Evolutionary conservation across 2,329 filamentous ascomycete species (phyloP), one percentile per base, ranked within the genome.

Genomic region (Verticillium zaregamsianum): DNA sequence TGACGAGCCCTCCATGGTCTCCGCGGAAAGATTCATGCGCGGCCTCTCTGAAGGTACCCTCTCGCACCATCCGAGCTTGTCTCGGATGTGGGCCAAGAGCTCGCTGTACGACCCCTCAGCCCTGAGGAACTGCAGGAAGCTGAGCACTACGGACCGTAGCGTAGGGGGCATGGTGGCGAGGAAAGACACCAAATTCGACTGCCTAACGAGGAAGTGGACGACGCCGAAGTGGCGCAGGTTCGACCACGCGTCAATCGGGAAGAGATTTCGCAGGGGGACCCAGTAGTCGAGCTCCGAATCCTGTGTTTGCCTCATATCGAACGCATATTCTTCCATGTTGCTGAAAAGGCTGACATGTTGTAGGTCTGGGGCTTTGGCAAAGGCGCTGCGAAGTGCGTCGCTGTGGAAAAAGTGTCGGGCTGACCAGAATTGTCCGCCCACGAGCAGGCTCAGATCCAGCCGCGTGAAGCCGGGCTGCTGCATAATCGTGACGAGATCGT

Each of bases 141-240:
- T 70, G 31, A 73, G 63, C 52, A 73, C 65, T 5, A 72, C 66
- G n/a, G 69, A 68, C 15, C 68, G 62, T 28, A 70, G 17, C 6
- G 67, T 66, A 3, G 25, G 28, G 2, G 70, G 72, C 7, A 74
- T 55, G 3, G 62, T 37, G n/a, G 61, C 57, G 39, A 74, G 67
- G 1, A 71, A 57, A 0, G 61, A 56, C 3, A 73, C 37, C n/a
- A 72, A 32, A 45, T 73, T 69, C 3, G 61, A 60, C 37, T 68
- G 60, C 31, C 35, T 57, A 3, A 72, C 68, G 1, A 67, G 60
- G 14, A 73, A 71, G 4, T 60, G 35, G 1, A 68, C 68, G 11
- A 73, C 64, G 15, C 62, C 64, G 63, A 73, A 73, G 57, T 71
- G 69, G 8, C 62, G 66, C 12, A 74, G 65, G 7, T 61, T 60